Percentiles rank a stretch among this genome's conserved stretches.
Conservation (phyloP, 805 yeast species). For the Metschnikowia amazonensis region DNA sequence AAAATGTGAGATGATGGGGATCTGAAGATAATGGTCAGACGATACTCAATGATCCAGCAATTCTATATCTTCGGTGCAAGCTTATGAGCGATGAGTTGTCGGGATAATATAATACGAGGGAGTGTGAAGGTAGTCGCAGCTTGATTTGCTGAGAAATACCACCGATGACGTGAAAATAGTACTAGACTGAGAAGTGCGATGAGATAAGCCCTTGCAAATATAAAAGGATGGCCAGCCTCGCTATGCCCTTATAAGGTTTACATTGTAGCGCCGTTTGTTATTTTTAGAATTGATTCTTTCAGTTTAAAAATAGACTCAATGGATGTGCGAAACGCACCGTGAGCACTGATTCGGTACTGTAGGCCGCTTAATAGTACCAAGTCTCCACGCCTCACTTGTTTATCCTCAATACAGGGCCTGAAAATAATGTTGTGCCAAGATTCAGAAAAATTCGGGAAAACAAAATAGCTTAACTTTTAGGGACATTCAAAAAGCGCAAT, state of each 20-base stretch:
- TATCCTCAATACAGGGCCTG: no score
- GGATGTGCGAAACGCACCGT: neutral
- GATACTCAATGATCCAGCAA: neutral
- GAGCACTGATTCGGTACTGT: neutral
- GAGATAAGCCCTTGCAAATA: neutral
- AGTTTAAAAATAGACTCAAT: neutral
- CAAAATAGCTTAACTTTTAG: no score
- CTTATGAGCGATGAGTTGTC: neutral
- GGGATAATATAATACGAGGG: neutral
- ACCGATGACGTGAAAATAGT: neutral
- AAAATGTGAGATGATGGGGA: neutral
- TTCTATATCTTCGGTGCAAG: neutral
- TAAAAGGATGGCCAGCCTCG: neutral
- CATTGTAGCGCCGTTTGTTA: neutral
- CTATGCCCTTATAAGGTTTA: neutral
- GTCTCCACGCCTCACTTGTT: neutral
- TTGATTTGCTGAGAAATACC: no score
- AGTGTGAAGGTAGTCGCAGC: neutral
- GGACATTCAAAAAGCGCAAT: no score
- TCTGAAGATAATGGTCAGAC: neutral
- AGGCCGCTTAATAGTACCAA: neutral
- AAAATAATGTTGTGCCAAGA: no score
- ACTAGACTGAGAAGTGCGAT: neutral
- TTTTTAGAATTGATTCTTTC: neutral
- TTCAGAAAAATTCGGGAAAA: no score